Base-by-base conservation (phyloP, 495 filamentous ascomycete species). In the Cladorrhinum samala region DNA sequence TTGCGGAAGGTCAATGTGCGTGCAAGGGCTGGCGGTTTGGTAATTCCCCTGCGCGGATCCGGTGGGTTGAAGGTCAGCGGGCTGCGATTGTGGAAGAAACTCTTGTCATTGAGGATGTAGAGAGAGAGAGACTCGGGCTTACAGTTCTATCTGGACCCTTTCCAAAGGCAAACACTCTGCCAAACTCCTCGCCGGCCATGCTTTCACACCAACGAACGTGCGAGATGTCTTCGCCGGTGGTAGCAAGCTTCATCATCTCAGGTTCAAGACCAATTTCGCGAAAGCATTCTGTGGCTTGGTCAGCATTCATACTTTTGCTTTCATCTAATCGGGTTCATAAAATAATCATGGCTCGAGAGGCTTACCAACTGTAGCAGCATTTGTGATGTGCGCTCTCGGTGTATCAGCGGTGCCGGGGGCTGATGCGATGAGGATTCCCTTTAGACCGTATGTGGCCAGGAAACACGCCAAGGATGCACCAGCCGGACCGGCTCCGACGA, bases 321-420 rank as follows among this genome's bases (percentile, higher is more conserved):
- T n/a, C n/a, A n/a, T n/a, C n/a, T n/a, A n/a, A n/a, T n/a, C n/a
- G n/a, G n/a, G n/a, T n/a, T n/a, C n/a, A n/a, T n/a, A n/a, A n/a
- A n/a, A n/a, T n/a, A n/a, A n/a, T n/a, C n/a, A n/a, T n/a, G n/a
- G n/a, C n/a, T n/a, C n/a, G n/a, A n/a, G n/a, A n/a, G n/a, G n/a
- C n/a, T n/a, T n/a, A n/a, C n/a, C n/a, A n/a, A n/a, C n/a, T n/a
- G n/a, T n/a, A n/a, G 67, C 65, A 56, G 62, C 62, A 50, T 80
- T 83, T 20, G 75, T 79, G 44, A 82, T 80, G 53, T 83, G 78
- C 1, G 78, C 79, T 0, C 79, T 60, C 1, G 79, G 79, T 17
- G 77, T 80, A 25, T 75, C 67, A 5, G 79, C 76, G 2, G 67
- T 78, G 7, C 72, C 74, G 3, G 76, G 64, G 0, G 69, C 69